Evolutionary conservation across 2,329 filamentous ascomycete genomes (phyloP).

Genomic region (Cladorrhinum sp.): DNA sequence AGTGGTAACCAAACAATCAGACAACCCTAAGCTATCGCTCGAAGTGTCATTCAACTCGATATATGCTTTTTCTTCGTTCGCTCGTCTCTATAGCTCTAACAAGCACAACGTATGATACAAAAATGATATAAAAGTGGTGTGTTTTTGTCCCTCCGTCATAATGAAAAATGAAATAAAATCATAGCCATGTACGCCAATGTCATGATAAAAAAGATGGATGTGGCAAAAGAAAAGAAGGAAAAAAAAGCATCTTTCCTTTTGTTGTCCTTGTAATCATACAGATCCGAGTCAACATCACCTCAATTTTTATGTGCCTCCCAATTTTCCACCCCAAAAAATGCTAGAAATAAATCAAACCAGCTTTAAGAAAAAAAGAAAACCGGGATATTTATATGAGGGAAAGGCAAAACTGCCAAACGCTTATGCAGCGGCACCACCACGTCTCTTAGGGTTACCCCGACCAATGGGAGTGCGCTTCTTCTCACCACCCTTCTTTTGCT

Average conservation of each 20-base stretch:
- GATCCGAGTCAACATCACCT: neutral
- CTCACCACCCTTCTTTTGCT: slow-evolving; percentile 31
- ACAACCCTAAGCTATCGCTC: too few relatives aligned
- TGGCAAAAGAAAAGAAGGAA: neutral
- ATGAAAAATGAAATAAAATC: neutral
- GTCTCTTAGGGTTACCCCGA: slow-evolving; percentile 21
- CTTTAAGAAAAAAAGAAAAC: neutral
- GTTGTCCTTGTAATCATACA: neutral
- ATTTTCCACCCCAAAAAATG: neutral
- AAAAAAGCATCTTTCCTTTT: neutral
- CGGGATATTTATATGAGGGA: neutral
- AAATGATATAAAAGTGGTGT: neutral
- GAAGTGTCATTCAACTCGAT: neutral
- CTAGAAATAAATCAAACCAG: neutral
- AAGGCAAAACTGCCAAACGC: neutral
- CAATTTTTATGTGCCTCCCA: neutral
- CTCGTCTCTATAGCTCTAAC: neutral
- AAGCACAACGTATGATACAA: neutral
- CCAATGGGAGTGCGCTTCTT: slow-evolving; percentile 18
- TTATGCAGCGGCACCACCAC: slow-evolving; percentile 17
- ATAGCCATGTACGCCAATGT: neutral
- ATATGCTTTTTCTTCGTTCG: neutral
- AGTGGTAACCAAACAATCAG: too few relatives aligned
- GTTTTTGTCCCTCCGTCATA: neutral
- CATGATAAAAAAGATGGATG: neutral